Percentiles rank a stretch among this genome's conserved stretches.
These are phyloP conservation scores for Mytilinidion resinicola DNA, from an alignment of 495 filamentous ascomycete species.

Conservation along the genomic window DNA sequence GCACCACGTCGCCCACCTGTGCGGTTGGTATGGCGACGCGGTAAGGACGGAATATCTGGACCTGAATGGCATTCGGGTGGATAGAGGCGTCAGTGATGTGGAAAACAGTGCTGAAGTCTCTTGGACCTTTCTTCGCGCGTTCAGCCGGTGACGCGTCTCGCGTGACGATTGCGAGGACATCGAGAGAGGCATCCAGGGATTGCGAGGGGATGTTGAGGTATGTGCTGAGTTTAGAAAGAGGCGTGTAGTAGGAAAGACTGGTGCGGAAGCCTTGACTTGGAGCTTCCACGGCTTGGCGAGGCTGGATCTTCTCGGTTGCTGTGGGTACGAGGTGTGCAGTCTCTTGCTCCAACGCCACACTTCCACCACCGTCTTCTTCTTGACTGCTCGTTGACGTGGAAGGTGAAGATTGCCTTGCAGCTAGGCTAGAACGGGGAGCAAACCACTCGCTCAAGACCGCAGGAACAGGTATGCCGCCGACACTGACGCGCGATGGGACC, in stretches of 20 bases:
- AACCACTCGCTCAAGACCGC: conserved; percentile 33
- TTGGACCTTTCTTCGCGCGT: conserved; percentile 57
- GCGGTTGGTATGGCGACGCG: conserved; percentile 63
- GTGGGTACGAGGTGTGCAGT: not conserved
- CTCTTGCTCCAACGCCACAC: not conserved
- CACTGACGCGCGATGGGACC: not conserved
- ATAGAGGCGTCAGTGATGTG: conserved; percentile 60
- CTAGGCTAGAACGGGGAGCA: conserved; percentile 14
- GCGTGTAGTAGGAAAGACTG: conserved; percentile 58
- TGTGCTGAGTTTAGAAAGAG: conserved; percentile 51
- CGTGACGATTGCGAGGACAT: conserved; percentile 63
- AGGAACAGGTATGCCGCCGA: conserved; percentile 8
- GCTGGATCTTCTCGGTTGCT: conserved; percentile 8
- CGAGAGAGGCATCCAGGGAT: conserved; percentile 34
- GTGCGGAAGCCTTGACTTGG: conserved; percentile 51
- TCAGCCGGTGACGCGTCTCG: conserved; percentile 48
- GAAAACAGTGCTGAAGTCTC: conserved; percentile 64
- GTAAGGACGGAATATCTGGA: conserved; percentile 69
- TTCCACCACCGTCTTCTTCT: not conserved
- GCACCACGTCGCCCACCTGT: conserved; percentile 62
- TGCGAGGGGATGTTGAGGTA: conserved; percentile 31
- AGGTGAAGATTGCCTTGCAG: not conserved
- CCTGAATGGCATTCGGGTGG: conserved; percentile 31
- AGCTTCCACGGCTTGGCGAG: not conserved
- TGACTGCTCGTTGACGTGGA: not conserved